Conservation (phyloP, 1,284 basidiomycete genomes). For the Phylloporus sp. region DNA sequence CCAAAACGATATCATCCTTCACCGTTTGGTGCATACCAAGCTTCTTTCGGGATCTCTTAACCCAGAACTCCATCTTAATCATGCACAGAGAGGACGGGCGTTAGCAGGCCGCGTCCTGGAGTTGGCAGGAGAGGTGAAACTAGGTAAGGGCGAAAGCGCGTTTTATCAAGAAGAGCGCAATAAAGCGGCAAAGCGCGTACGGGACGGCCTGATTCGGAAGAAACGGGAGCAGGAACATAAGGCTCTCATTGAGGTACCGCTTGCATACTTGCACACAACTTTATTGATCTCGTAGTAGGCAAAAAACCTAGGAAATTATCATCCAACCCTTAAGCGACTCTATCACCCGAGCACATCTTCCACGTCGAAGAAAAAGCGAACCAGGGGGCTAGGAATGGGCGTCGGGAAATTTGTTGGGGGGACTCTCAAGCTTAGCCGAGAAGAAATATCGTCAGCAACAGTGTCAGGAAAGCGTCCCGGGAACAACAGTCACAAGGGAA, state of each 20-base stretch:
- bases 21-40: slow-evolving; percentile 77
- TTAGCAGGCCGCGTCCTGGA: slow-evolving; percentile 76
- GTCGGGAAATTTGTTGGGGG: slow-evolving; percentile 76
- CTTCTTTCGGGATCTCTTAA: slow-evolving; percentile 73
- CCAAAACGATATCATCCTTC: slow-evolving; percentile 75
- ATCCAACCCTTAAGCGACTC: slow-evolving; percentile 70
- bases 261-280: not conserved
- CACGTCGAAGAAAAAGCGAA: slow-evolving; percentile 47
- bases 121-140: slow-evolving; percentile 61
- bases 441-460: slow-evolving; percentile 57
- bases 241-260: slow-evolving; percentile 64
- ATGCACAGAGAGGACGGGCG: slow-evolving; percentile 70
- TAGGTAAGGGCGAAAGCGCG: slow-evolving; percentile 70
- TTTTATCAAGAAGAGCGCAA: slow-evolving; percentile 65
- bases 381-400: slow-evolving; percentile 72
- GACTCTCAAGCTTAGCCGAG: slow-evolving; percentile 60
- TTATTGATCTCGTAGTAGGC: slow-evolving; percentile 48
- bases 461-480: slow-evolving; percentile 26
- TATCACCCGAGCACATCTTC: slow-evolving; percentile 49
- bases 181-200: slow-evolving; percentile 67
- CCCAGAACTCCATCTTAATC: slow-evolving; percentile 59
- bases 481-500: slow-evolving; percentile 19
- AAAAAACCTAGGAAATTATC: slow-evolving; percentile 80
- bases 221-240: slow-evolving; percentile 57
- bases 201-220: slow-evolving; percentile 68